phyloP scores from a whole-genome alignment of 2,329 filamentous ascomycete genomes.

The Cytospora leucostoma region DNA sequence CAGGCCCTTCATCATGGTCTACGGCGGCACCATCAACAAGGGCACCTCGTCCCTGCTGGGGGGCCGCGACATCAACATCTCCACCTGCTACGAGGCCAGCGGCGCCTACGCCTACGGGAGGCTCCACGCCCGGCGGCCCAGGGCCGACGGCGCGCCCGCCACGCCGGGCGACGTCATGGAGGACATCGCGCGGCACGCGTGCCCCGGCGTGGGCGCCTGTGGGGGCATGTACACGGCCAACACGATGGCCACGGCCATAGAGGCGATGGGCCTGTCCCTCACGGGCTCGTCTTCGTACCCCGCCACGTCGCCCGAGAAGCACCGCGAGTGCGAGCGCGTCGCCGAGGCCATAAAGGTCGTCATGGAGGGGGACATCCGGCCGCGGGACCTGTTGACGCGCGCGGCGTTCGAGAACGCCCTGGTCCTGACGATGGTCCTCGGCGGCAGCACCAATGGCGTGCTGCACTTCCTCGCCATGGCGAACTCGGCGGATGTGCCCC shows the following conservation, averaged over 20 bases:
- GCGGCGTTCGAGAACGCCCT: slow-evolving; percentile 84
- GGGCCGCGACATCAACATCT: slow-evolving; percentile 81
- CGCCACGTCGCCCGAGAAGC: slow-evolving; percentile 78
- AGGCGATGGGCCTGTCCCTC: slow-evolving; percentile 81
- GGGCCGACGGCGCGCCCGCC: slow-evolving; percentile 54
- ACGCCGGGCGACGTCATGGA: slow-evolving; percentile 77
- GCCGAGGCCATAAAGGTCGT: slow-evolving; percentile 76
- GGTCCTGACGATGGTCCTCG: slow-evolving; percentile 88
- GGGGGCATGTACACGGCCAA: slow-evolving; percentile 91
- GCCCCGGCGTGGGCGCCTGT: slow-evolving; percentile 73
- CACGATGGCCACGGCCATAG: slow-evolving; percentile 88
- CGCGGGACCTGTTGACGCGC: slow-evolving; percentile 77
- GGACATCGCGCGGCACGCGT: slow-evolving; percentile 79
- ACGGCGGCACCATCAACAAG: slow-evolving; percentile 86
- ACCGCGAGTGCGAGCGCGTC: slow-evolving; percentile 80
- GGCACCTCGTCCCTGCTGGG: slow-evolving; percentile 78
- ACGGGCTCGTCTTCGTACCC: slow-evolving; percentile 85
- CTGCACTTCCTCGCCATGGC: slow-evolving; percentile 91
- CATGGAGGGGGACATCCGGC: slow-evolving; percentile 81
- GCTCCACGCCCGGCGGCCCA: slow-evolving; percentile 69
- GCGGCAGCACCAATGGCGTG: slow-evolving; percentile 85
- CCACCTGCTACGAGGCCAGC: slow-evolving; percentile 82
- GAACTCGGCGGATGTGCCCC: slow-evolving; percentile 73
- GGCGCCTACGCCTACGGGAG: slow-evolving; percentile 80
- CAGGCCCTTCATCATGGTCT: slow-evolving; percentile 91